Base-by-base conservation (phyloP, 2,329 filamentous ascomycete genomes). In the Stemphylium lycopersici region DNA sequence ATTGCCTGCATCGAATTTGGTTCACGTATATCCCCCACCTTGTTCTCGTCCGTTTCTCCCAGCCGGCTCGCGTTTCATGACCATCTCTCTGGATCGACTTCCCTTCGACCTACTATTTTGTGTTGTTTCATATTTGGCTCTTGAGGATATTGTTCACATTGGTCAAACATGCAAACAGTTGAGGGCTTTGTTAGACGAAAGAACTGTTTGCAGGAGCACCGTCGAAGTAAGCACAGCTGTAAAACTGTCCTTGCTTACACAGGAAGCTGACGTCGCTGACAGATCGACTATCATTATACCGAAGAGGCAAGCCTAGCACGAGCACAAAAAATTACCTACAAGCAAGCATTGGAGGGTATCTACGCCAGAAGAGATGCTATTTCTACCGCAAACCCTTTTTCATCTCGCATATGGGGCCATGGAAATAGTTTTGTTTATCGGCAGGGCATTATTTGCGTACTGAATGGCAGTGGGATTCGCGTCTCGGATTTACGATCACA, bases 61-160 rank as follows among this genome's bases (percentile, higher is more conserved):
- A n/a, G 16, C n/a, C 6, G 31, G 22, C 24, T 44, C 16, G 12
- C 34, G 48, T 52, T 63, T 59, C 56, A 74, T 74, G 71, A 56
- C 56, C 59, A 41, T 60, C 44, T 58, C 58, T 16, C 67, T 83
- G 38, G 76, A 81, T 54, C 61, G 66, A 26, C 72, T 90, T 11
- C 87, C 88, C 0, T 86, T 84, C 66, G 88, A 90, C 72, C 77
- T 90, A n/a, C 74, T 89, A 24, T 83, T 83, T 44, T 79, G 83
- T 46, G 81, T 90, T 46, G 78, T 82, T 6, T 76, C 77, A 6
- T 74, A 79, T 50, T 77, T 90, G 32, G 77, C 82, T 15, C 74
- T 87, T 22, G 79, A 84, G 41, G 85, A 89, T 59, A 78, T 85
- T 34, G 80, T 86, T 54, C 78, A 82, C 56, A 74, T 90, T 38